phyloP scores from a whole-genome alignment of 2,329 filamentous ascomycete species.

The Periconia sp. region DNA sequence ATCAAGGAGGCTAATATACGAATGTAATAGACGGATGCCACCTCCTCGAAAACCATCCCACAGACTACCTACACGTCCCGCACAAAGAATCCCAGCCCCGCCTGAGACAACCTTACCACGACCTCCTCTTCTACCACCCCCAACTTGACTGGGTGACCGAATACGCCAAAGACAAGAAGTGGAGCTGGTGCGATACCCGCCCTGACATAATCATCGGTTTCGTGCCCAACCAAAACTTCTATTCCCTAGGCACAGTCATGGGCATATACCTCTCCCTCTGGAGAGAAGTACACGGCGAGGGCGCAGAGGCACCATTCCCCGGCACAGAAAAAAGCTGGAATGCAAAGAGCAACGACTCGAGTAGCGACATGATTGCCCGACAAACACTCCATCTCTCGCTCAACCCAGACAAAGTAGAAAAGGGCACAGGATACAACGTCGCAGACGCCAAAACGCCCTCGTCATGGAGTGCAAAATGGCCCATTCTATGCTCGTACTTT shows the following conservation, averaged over 20 bases:
- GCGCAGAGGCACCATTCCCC: conserved; percentile 47
- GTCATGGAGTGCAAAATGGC: conserved; percentile 54
- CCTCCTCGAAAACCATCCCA: conserved; percentile 47
- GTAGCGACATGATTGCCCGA: conserved; percentile 49
- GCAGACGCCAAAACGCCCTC: conserved; percentile 47
- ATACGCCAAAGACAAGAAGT: conserved; percentile 43
- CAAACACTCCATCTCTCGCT: conserved; percentile 50
- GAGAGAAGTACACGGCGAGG: conserved; percentile 45
- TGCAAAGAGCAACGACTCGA: conserved; percentile 45
- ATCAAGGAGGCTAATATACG: conserved; percentile 26
- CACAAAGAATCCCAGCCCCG: conserved; percentile 27
- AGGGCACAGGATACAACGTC: conserved; percentile 49
- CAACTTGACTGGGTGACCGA: conserved; percentile 47
- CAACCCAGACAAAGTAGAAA: conserved; percentile 39
- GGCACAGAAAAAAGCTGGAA: conserved; percentile 45
- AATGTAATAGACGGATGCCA: conserved; percentile 45
- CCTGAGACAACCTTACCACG: conserved; percentile 37
- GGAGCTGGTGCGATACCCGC: conserved; percentile 49
- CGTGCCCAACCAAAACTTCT: conserved; percentile 49
- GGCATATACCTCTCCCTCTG: conserved; percentile 48
- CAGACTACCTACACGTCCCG: conserved; percentile 35
- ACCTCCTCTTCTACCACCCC: conserved; percentile 50
- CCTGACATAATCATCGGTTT: conserved; percentile 52
- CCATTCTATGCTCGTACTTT: conserved; percentile 53
- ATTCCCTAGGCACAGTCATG: conserved; percentile 42